Conservation (phyloP, 1,139 yeast genomes). For the Blastobotrys petasosporus region DNA sequence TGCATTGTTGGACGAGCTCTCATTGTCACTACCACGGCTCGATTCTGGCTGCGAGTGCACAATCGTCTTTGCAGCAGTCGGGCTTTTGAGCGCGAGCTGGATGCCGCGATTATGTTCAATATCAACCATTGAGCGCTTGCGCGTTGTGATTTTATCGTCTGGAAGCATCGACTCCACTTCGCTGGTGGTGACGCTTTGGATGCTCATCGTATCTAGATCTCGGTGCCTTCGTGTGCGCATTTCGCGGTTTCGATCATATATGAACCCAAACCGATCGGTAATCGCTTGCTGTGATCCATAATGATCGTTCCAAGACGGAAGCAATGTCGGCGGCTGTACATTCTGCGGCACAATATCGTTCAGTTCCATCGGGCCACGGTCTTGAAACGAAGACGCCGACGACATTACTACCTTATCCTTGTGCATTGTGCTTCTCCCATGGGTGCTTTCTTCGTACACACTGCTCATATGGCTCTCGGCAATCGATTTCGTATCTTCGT, state of each 20-base stretch:
- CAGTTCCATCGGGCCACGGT: constrained; percentile 43
- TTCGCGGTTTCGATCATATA: constrained; percentile 27
- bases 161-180: not conserved
- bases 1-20: not conserved
- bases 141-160: not conserved
- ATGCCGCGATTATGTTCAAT: constrained; percentile 8
- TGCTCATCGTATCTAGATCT: not conserved
- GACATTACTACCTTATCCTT: constrained; percentile 1
- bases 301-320: constrained; percentile 28
- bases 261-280: constrained; percentile 50
- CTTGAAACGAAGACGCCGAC: constrained; percentile 7
- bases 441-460: not conserved
- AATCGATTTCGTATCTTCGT: constrained; percentile 1
- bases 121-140: not conserved
- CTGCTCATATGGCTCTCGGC: constrained; percentile 3
- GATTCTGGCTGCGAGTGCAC: constrained; percentile 5
- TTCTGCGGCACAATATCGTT: constrained; percentile 37
- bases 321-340: constrained; percentile 35
- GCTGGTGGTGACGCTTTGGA: not conserved
- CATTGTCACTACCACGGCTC: not conserved
- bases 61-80: constrained; percentile 4
- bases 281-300: constrained; percentile 26
- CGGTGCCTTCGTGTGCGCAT: constrained; percentile 3
- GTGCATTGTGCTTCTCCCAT: not conserved
- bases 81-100: constrained; percentile 7